These are phyloP conservation scores for Agastache rugosa DNA, from an alignment of 257 asterid genomes.

Conservation along the genomic window DNA sequence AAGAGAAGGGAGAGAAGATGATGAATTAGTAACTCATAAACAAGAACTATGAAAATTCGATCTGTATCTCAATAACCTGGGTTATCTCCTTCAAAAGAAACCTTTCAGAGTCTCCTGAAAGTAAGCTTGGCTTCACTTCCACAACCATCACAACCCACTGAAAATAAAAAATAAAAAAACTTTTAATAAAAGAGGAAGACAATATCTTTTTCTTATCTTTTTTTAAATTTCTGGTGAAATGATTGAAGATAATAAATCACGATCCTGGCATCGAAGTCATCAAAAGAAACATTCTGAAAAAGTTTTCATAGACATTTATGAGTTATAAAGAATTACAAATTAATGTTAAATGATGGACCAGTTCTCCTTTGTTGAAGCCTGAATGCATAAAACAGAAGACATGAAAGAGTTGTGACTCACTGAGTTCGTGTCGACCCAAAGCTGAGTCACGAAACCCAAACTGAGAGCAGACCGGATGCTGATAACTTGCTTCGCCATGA, in stretches of 20 bases:
- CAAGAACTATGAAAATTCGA: neutral
- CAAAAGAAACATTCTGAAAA: neutral
- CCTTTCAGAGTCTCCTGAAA: conserved; percentile 64
- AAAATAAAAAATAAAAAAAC: conserved; percentile 1
- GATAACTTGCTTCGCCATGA: conserved; percentile 80
- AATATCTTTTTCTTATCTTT: conserved; percentile 1
- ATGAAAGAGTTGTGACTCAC: conserved; percentile 46
- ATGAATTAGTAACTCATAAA: neutral
- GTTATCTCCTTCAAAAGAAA: conserved; percentile 57
- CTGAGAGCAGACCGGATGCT: conserved; percentile 64
- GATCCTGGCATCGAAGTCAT: neutral
- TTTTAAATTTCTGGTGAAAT: conserved; percentile 3
- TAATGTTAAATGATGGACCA: neutral
- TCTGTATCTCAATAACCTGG: conserved; percentile 47
- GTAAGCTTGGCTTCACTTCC: conserved; percentile 72
- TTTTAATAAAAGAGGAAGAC: conserved; percentile 6
- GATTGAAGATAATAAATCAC: neutral
- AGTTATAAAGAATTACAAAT: neutral
- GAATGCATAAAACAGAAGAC: conserved; percentile 10
- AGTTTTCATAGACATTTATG: too few relatives aligned
- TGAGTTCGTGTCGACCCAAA: conserved; percentile 66
- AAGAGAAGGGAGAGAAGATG: conserved; percentile 9
- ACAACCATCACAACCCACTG: conserved; percentile 57
- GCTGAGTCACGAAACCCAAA: conserved; percentile 74
- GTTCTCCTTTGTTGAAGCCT: neutral